These are phyloP conservation scores for Begonia fuchsioides DNA, from an alignment of 306 rosid species.

Conservation along the genomic window DNA sequence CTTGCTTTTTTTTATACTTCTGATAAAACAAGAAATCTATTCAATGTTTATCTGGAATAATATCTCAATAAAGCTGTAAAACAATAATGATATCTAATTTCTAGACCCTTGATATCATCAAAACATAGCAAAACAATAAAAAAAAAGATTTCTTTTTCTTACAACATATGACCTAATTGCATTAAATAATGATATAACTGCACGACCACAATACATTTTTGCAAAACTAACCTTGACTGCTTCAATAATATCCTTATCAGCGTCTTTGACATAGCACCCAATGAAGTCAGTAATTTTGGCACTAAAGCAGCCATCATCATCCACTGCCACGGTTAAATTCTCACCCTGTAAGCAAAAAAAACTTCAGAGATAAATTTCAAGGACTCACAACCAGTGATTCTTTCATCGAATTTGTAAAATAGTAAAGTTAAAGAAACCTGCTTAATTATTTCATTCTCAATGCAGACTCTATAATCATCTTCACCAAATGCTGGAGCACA, in stretches of 20 bases:
- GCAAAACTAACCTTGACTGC: constrained; percentile 51
- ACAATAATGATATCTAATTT: no score
- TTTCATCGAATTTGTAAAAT: background rate
- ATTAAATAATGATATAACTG: background rate
- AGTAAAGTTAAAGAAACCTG: constrained; percentile 27
- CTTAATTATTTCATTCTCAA: constrained; percentile 48
- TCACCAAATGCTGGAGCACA: constrained; percentile 98
- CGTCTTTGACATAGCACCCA: constrained; percentile 74
- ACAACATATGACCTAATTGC: background rate
- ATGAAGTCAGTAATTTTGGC: constrained; percentile 55
- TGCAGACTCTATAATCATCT: constrained; percentile 94
- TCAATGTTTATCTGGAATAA: no score
- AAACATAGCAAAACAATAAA: no score
- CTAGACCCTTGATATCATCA: no score
- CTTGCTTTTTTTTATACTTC: no score
- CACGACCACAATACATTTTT: background rate
- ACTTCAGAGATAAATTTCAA: background rate
- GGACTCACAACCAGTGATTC: background rate
- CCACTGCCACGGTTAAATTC: constrained; percentile 74
- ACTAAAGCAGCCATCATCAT: constrained; percentile 93
- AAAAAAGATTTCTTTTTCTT: no score
- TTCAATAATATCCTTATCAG: constrained; percentile 73
- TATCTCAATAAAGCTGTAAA: no score
- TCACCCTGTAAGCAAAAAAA: constrained; percentile 46
- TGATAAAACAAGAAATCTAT: no score